phyloP scores from a whole-genome alignment of 352 stramenopile genomes.

The Phytophthora hybrid region DNA sequence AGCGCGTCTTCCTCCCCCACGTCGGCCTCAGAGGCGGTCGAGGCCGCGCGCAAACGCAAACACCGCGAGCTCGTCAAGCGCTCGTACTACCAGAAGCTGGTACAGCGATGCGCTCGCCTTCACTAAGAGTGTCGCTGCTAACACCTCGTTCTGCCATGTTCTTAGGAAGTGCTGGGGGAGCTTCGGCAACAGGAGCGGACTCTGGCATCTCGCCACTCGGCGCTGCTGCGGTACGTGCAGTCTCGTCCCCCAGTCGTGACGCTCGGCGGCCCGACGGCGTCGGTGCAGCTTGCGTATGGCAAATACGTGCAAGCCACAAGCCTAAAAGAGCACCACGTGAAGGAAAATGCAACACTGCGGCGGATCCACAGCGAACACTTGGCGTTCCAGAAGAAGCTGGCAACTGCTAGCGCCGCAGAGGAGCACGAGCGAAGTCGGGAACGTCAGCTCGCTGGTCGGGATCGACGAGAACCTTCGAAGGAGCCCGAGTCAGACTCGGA shows the following conservation, averaged over 20 bases:
- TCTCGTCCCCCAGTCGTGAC: constrained; percentile 15
- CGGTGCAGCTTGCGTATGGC: constrained; percentile 19
- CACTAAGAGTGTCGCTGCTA: constrained; percentile 7
- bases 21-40: constrained; percentile 15
- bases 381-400: constrained; percentile 41
- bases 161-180: constrained; percentile 43
- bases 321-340: constrained; percentile 40
- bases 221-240: constrained; percentile 26
- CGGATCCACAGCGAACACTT: constrained; percentile 36
- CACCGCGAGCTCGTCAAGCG: constrained; percentile 44
- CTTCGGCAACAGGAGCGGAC: constrained; percentile 39
- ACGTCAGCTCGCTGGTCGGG: not conserved
- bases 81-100: constrained; percentile 47
- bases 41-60: constrained; percentile 40
- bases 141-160: not conserved
- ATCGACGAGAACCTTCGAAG: constrained; percentile 1
- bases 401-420: constrained; percentile 14
- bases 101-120: constrained; percentile 1
- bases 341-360: constrained; percentile 40
- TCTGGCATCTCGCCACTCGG: constrained; percentile 45
- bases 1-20: constrained; percentile 16
- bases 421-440: constrained; percentile 14
- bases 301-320: constrained; percentile 38
- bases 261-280: constrained; percentile 12
- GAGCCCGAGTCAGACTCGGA: constrained; percentile 13